phyloP scores from a whole-genome alignment of 139 green algal genomes.

The Deuterostichococcus epilithicus region DNA sequence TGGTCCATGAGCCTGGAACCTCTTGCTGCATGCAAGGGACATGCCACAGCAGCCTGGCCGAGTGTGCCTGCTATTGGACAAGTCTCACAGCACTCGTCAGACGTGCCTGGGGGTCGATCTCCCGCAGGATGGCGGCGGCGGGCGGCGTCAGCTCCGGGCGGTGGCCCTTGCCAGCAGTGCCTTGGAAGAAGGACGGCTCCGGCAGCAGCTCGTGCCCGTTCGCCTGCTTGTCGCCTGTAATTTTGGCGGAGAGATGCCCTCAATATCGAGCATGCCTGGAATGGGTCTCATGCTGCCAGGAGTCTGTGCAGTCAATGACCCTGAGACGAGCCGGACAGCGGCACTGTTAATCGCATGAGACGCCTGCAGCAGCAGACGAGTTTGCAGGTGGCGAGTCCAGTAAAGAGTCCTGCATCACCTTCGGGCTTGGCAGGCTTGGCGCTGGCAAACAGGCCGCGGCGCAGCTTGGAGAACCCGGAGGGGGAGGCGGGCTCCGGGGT shows the following conservation, averaged over 20 bases:
- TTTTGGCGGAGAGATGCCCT: too few relatives aligned
- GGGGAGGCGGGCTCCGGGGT: constrained; percentile 8
- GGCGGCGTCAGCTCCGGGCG: constrained; percentile 8
- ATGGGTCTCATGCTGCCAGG: too few relatives aligned
- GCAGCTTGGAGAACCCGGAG: background rate
- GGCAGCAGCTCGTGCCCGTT: background rate
- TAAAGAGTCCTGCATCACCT: constrained; percentile 2
- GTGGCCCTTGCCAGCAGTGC: background rate
- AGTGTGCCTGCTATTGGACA: too few relatives aligned
- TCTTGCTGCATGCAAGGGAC: too few relatives aligned
- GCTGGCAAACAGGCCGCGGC: background rate
- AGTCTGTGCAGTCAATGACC: too few relatives aligned
- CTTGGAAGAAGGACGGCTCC: background rate
- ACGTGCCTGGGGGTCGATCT: constrained; percentile 18
- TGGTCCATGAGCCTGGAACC: too few relatives aligned
- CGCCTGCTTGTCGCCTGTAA: background rate
- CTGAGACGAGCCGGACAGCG: too few relatives aligned
- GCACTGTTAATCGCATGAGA: too few relatives aligned
- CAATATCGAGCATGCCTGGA: too few relatives aligned
- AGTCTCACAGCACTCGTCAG: background rate
- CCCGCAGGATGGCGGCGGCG: constrained; percentile 19
- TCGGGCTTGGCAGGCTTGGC: constrained; percentile 9
- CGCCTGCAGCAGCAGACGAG: too few relatives aligned
- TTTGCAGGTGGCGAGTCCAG: background rate
- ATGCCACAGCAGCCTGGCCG: too few relatives aligned